These are phyloP conservation scores for Pulicaria dysenterica DNA, from an alignment of 129 eudicot genomes.

Conservation along the genomic window DNA sequence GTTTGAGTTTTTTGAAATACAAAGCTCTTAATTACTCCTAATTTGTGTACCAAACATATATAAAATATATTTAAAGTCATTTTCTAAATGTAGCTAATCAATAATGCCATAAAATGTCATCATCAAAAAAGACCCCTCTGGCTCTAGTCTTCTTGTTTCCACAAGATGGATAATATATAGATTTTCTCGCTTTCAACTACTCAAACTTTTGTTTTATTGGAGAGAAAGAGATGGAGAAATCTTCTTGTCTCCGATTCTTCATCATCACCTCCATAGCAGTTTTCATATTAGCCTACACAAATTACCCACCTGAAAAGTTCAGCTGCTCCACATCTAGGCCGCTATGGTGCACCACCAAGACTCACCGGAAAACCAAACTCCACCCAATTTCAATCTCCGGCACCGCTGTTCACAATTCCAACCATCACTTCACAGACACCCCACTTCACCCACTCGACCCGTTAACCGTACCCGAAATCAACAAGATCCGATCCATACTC, in stretches of 20 bases:
- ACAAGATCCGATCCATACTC: constrained; percentile 45
- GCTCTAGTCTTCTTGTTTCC: too few species aligned
- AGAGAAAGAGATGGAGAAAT: constrained; percentile 34
- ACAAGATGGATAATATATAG: too few species aligned
- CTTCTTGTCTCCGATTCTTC: constrained; percentile 18
- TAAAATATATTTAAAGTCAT: too few species aligned
- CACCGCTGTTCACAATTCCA: background rate
- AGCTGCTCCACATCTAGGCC: constrained; percentile 16
- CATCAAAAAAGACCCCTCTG: too few species aligned
- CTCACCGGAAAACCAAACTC: constrained; percentile 26
- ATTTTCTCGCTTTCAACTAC: too few species aligned
- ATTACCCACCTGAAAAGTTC: constrained; percentile 14
- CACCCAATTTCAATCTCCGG: constrained; percentile 18
- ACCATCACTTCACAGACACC: constrained; percentile 31
- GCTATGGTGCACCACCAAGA: constrained; percentile 21
- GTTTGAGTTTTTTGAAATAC: too few species aligned
- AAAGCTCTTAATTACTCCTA: too few species aligned
- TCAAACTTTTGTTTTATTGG: too few species aligned
- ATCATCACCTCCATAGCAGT: constrained; percentile 19
- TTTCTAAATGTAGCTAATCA: too few species aligned
- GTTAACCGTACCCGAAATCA: constrained; percentile 49
- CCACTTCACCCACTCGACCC: constrained; percentile 70
- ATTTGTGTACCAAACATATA: too few species aligned
- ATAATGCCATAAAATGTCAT: too few species aligned
- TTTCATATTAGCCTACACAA: constrained; percentile 27